phyloP scores from a whole-genome alignment of 441 rosid species.

The Adansonia madagascariensis region DNA sequence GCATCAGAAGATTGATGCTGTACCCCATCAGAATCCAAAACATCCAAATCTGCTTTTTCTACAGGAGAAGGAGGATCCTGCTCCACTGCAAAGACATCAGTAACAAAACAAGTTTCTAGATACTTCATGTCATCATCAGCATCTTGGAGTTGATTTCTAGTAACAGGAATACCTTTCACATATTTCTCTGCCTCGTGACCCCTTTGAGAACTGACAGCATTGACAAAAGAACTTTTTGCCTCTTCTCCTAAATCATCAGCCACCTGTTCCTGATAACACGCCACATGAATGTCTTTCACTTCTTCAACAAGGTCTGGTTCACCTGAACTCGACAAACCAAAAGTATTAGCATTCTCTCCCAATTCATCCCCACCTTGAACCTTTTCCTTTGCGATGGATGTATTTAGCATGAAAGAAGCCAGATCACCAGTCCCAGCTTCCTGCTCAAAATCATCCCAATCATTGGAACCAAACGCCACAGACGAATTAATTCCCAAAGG shows the following conservation, averaged over 20 bases:
- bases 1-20: slow-evolving; percentile 28
- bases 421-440: slow-evolving; percentile 49
- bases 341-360: slow-evolving; percentile 32
- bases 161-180: slow-evolving; percentile 30
- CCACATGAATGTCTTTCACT: slow-evolving; percentile 42
- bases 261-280: slow-evolving; percentile 41
- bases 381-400: slow-evolving; percentile 29
- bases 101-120: slow-evolving; percentile 36
- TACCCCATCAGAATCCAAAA: slow-evolving; percentile 29
- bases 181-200: slow-evolving; percentile 27
- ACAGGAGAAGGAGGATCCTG: slow-evolving; percentile 38
- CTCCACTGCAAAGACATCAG: slow-evolving; percentile 44
- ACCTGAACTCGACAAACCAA: slow-evolving; percentile 32
- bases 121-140: slow-evolving; percentile 36
- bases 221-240: slow-evolving; percentile 25
- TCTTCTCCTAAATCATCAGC: slow-evolving; percentile 32
- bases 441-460: slow-evolving; percentile 89
- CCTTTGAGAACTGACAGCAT: slow-evolving; percentile 24
- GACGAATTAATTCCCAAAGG: slow-evolving; percentile 72
- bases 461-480: slow-evolving; percentile 82
- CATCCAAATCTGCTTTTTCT: slow-evolving; percentile 34
- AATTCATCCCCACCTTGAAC: slow-evolving; percentile 38
- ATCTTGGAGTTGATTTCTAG: slow-evolving; percentile 34
- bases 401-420: slow-evolving; percentile 41
- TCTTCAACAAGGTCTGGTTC: slow-evolving; percentile 42